These are phyloP conservation scores for Canavalia ensiformis DNA, from an alignment of 306 rosid genomes.

Conservation along the genomic window DNA sequence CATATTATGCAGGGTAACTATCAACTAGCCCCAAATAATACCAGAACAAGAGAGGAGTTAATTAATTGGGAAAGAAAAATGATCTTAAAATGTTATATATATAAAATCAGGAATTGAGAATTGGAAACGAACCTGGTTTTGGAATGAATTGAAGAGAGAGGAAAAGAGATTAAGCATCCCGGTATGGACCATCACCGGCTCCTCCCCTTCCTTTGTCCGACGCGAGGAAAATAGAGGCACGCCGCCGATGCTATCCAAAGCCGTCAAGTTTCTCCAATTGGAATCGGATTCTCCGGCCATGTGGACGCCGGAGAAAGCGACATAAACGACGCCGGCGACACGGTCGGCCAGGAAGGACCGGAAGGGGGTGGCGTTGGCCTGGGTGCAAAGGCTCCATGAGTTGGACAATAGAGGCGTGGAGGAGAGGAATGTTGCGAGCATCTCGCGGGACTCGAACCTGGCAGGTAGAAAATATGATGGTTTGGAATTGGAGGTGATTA, in stretches of 20 bases:
- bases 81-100: background rate
- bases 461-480: no score
- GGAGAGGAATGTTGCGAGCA: conserved; percentile 67
- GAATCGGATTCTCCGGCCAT: conserved; percentile 28
- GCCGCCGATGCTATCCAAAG: conserved; percentile 55
- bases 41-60: background rate
- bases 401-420: conserved; percentile 79
- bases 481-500: background rate
- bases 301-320: conserved; percentile 77
- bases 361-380: conserved; percentile 57
- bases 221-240: conserved; percentile 51
- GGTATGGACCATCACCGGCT: conserved; percentile 71
- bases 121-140: conserved; percentile 64
- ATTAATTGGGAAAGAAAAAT: background rate
- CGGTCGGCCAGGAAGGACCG: conserved; percentile 51
- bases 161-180: conserved; percentile 63
- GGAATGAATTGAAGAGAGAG: conserved; percentile 51
- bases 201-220: conserved; percentile 54
- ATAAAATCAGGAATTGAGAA: background rate
- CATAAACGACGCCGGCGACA: conserved; percentile 59
- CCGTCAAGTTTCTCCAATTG: conserved; percentile 50
- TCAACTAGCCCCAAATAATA: background rate
- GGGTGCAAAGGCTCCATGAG: conserved; percentile 79
- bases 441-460: conserved; percentile 87
- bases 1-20: background rate